Base-by-base conservation (phyloP, 2,329 filamentous ascomycete genomes). In the Magnaporthiopsis incrustans region DNA sequence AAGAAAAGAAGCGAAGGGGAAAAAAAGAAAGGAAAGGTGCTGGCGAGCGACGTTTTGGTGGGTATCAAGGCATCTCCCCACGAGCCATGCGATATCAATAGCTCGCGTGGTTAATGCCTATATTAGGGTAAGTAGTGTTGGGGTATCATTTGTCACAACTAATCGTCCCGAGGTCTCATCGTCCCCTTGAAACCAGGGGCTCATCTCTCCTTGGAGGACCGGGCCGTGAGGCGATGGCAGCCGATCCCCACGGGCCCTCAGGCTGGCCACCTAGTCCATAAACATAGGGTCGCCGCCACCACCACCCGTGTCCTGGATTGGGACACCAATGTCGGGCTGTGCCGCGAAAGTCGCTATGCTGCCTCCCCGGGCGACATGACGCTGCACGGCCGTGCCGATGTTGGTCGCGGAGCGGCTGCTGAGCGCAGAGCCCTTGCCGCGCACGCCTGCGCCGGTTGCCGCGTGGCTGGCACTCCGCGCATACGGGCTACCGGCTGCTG, bases 201-300 rank as follows among this genome's bases (percentile, higher is more conserved):
- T 53, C 44, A 53, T 53, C 18, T 6, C 44, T 53, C 44, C 44
- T 22, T n/a, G 18, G 22, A n/a, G n/a, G 18, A 8, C n/a, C 18
- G 1, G 18, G 44, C n/a, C 18, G 6, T 25, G 44, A 25, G 44
- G n/a, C 44, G 8, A 25, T 22, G 44, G 22, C 44, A 53, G 44
- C 22, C 10, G n/a, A 53, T 10, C 44, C 44, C n/a, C 44, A 22
- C 44, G 44, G 22, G 22, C 44, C 22, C 4, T 11, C 14, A 25
- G 44, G 22, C 22, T 22, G 15, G 14, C 32, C 38, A 82, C 67
- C 59, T 62, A 82, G 67, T 82, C 80, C 77, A 83, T 79, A 69
- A 81, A 84, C 79, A 85, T 82, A 56, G 77, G 74, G 64, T 83
- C 81, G 57, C 76, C 74, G 60, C 77, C 57, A 25, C 64, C 57